Conservation (phyloP, 2,329 filamentous ascomycete species). For the Cladosporium sp. region DNA sequence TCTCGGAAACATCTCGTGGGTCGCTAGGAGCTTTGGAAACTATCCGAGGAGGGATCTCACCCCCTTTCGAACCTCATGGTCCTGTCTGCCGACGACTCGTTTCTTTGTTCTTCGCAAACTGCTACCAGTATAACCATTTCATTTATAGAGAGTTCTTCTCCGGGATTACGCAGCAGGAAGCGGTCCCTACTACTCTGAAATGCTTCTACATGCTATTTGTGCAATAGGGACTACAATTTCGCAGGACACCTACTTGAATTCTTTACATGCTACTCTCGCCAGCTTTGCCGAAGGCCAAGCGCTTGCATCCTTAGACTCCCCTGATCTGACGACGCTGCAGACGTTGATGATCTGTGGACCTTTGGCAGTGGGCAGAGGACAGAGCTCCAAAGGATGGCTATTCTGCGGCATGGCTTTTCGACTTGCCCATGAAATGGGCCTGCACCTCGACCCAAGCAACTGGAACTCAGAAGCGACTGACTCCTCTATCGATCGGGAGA, state of each 20-base stretch:
- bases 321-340: slow-evolving; percentile 4
- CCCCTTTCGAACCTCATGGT: slow-evolving; percentile 80
- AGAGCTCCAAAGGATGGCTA: slow-evolving; percentile 5
- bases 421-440: slow-evolving; percentile 9
- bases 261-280: background rate
- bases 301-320: background rate
- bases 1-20: background rate
- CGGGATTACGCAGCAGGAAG: slow-evolving; percentile 5
- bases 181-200: slow-evolving; percentile 10
- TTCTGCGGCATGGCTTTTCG: slow-evolving; percentile 11
- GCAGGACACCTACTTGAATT: background rate
- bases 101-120: slow-evolving; percentile 60
- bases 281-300: slow-evolving; percentile 3
- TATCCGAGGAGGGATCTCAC: background rate
- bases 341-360: slow-evolving; percentile 9
- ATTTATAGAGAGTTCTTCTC: slow-evolving; percentile 12
- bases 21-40: background rate
- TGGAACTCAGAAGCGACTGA: background rate
- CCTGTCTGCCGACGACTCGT: slow-evolving; percentile 75
- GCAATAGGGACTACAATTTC: slow-evolving; percentile 1
- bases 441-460: slow-evolving; percentile 11
- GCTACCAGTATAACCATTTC: slow-evolving; percentile 8
- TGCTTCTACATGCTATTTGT: slow-evolving; percentile 2
- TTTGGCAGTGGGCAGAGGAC: background rate
- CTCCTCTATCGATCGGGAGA: slow-evolving; percentile 5